These are phyloP conservation scores for Lasiodiplodia gonubiensis DNA, from an alignment of 2,329 filamentous ascomycete genomes.

Conservation along the genomic window DNA sequence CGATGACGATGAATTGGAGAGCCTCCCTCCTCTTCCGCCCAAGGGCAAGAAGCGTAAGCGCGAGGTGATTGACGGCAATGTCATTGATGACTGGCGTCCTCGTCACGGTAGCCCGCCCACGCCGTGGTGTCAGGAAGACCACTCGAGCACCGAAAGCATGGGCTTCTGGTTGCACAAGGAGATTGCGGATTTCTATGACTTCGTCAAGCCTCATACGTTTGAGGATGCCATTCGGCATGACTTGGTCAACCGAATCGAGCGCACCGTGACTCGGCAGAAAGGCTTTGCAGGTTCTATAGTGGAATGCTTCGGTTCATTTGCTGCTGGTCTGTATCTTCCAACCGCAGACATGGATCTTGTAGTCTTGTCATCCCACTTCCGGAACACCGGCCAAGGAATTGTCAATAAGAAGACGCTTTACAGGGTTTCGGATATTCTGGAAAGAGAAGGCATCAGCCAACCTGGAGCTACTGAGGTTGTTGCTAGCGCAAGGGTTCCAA, in stretches of 20 bases:
- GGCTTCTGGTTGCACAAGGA: constrained; percentile 82
- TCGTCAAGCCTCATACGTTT: constrained; percentile 75
- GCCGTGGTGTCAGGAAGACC: constrained; percentile 68
- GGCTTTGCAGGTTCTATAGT: constrained; percentile 68
- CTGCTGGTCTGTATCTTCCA: constrained; percentile 75
- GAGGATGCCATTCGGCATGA: constrained; percentile 77
- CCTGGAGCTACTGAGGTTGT: constrained; percentile 70
- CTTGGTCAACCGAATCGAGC: constrained; percentile 70
- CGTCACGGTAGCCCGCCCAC: constrained; percentile 48
- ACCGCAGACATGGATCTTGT: constrained; percentile 95
- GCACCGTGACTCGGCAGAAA: constrained; percentile 36
- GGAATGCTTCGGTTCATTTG: constrained; percentile 89
- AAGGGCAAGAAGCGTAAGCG: constrained; percentile 75
- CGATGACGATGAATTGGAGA: constrained; percentile 17
- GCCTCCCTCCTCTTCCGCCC: constrained; percentile 34
- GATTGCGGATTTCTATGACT: constrained; percentile 86
- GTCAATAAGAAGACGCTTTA: constrained; percentile 64
- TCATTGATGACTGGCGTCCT: constrained; percentile 53
- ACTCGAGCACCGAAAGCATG: constrained; percentile 60
- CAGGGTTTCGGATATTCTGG: constrained; percentile 67
- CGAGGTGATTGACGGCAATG: constrained; percentile 42
- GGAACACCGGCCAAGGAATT: constrained; percentile 51
- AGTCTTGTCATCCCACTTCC: constrained; percentile 69
- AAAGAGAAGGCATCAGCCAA: constrained; percentile 62
- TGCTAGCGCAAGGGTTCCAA: constrained; percentile 78